Evolutionary conservation across 106 monocot species (phyloP).

Genomic region (Dendrobium officinale): DNA sequence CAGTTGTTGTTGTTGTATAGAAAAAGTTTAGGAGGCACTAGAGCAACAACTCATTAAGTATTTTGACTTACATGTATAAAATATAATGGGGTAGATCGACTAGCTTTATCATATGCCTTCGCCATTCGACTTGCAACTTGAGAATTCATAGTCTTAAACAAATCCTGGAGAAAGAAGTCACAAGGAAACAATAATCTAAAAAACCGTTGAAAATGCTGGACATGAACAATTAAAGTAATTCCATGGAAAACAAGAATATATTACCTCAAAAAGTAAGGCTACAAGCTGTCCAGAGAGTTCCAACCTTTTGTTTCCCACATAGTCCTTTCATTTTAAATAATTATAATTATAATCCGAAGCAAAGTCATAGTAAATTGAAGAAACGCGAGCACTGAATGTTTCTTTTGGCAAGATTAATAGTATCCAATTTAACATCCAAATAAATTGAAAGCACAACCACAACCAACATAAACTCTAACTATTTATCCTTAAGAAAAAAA

Average conservation of each 20-base stretch:
- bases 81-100: slow-evolving; percentile 49
- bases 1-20: not conserved
- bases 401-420: not conserved
- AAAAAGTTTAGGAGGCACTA: not conserved
- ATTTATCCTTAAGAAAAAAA: not conserved
- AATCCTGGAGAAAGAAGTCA: slow-evolving; percentile 42
- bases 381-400: not conserved
- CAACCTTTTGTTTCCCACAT: slow-evolving; percentile 95
- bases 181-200: not conserved
- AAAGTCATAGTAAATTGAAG: not conserved
- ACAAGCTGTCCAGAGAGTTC: slow-evolving; percentile 94
- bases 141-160: slow-evolving; percentile 93
- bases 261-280: slow-evolving; percentile 92
- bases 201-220: not conserved
- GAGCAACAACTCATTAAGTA: not conserved
- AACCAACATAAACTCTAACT: not conserved
- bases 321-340: slow-evolving; percentile 51
- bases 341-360: not conserved
- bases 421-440: not conserved
- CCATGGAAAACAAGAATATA: not conserved
- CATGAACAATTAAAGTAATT: not conserved
- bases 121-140: slow-evolving; percentile 25
- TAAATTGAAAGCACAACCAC: not conserved
- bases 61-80: slow-evolving; percentile 30
- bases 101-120: slow-evolving; percentile 31